Evolutionary conservation across 306 rosid species (phyloP), one percentile per base, ranked within the genome.

Genomic region (Hippophae rhamnoides): DNA sequence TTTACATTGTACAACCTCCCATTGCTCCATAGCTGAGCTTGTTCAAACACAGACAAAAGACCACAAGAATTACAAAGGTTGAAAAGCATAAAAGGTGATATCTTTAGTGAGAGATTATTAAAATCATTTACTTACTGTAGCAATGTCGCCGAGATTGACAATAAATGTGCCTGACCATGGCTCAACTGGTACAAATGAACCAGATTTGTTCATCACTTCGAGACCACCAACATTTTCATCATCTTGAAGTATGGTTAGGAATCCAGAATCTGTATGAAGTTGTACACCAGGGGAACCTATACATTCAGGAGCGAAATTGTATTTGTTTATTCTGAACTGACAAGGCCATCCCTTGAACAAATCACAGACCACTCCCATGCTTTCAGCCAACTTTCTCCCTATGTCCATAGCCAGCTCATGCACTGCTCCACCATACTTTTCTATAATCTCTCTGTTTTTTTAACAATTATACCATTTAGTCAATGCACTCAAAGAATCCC

Each of bases 191-290:
- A 79, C 69, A 43, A 78, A 75, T 3, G 67, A 67, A 8, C 69
- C 78, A 60, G 65, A 69, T 27, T 69, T 18, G 70, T 79, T 42
- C 79, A 81, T 67, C 7, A 79, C 74, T 78, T 87, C 74, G 43
- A 81, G 86, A 0, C 95, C 92, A 13, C 81, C 83, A 18, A 84
- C 86, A 13, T 61, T 65, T 56, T 87, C 89, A 64, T 84, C 89
- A 2, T 84, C 94, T 69, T 80, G 92, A 62, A 87, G 83, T 62
- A 79, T 69, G 43, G 89, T 84, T 10, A 82, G 9, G 59, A 82
- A 79, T 3, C 83, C 71, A 8, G 83, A 74, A 76, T 82, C 86
- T 1, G 85, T 79, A 74, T 84, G 92, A 0, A 77, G 6, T 13
- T 73, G 76, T 8, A 79, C 81, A 3, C 86, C 89, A 23, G 41